phyloP scores from a whole-genome alignment of 2,329 filamentous ascomycete species.

The Microdochium nivale region DNA sequence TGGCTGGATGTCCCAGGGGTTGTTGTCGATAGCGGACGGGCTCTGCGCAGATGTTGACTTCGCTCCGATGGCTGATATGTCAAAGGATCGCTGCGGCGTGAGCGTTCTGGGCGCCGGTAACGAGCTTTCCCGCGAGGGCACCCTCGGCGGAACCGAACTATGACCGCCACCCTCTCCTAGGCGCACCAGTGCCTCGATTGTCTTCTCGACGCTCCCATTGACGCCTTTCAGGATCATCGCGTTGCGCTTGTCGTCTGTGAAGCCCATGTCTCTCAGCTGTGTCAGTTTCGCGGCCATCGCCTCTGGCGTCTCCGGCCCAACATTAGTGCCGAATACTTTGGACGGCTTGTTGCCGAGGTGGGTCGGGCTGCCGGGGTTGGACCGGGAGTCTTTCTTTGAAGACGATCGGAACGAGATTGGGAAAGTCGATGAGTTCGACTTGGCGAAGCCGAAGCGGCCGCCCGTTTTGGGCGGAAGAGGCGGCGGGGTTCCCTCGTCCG shows the following conservation, averaged over 20 bases:
- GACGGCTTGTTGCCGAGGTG: slow-evolving; percentile 55
- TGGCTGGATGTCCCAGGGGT: slow-evolving; percentile 56
- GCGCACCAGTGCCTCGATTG: slow-evolving; percentile 76
- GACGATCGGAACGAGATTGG: slow-evolving; percentile 44
- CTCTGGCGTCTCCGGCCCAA: slow-evolving; percentile 44
- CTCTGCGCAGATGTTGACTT: slow-evolving; percentile 8
- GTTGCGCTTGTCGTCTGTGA: slow-evolving; percentile 75
- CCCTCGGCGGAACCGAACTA: slow-evolving; percentile 23
- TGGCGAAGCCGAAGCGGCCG: slow-evolving; percentile 48
- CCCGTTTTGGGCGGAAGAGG: slow-evolving; percentile 56
- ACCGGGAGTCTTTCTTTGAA: slow-evolving; percentile 43
- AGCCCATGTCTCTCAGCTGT: slow-evolving; percentile 83
- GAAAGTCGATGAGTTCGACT: slow-evolving; percentile 59
- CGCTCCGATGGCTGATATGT: slow-evolving; percentile 14
- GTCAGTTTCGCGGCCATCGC: slow-evolving; percentile 69
- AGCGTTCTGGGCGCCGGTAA: slow-evolving; percentile 42
- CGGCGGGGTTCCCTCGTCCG: slow-evolving; percentile 51
- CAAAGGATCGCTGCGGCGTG: slow-evolving; percentile 38
- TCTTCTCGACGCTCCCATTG: slow-evolving; percentile 75
- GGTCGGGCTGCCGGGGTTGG: slow-evolving; percentile 22
- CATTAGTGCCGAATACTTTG: slow-evolving; percentile 58
- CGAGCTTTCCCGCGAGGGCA: slow-evolving; percentile 38
- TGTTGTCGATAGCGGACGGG: slow-evolving; percentile 31
- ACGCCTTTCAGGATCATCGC: slow-evolving; percentile 72
- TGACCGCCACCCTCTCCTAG: slow-evolving; percentile 61